These are phyloP conservation scores for Camellia granthamiana DNA, from an alignment of 148 eudicot genomes.

Conservation along the genomic window DNA sequence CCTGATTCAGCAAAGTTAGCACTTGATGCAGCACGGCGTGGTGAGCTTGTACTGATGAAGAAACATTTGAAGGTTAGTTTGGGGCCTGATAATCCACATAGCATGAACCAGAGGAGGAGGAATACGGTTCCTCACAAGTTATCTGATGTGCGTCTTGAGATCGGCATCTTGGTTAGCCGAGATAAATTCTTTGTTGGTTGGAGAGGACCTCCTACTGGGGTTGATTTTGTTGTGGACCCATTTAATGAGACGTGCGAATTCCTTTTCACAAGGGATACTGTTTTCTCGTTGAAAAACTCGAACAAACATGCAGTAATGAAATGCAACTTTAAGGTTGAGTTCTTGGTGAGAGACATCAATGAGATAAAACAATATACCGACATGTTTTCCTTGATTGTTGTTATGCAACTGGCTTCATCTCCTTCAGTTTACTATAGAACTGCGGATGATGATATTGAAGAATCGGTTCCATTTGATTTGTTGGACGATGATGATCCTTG, in stretches of 20 bases:
- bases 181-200: conserved; percentile 67
- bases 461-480: conserved; percentile 56
- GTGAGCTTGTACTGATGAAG: conserved; percentile 41
- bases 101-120: conserved; percentile 60
- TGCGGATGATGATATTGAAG: conserved; percentile 79
- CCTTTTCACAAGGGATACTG: conserved; percentile 48
- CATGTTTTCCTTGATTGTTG: conserved; percentile 33
- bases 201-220: conserved; percentile 60
- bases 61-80: conserved; percentile 46
- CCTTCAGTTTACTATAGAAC: conserved; percentile 73
- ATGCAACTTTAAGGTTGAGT: conserved; percentile 70
- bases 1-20: conserved; percentile 45
- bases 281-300: conserved; percentile 49
- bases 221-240: conserved; percentile 72
- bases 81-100: conserved; percentile 70
- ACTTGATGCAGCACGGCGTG: conserved; percentile 43
- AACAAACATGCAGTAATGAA: conserved; percentile 40
- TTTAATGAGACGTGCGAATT: conserved; percentile 67
- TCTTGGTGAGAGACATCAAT: conserved; percentile 66
- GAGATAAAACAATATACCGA: conserved; percentile 41
- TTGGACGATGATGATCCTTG: conserved; percentile 97
- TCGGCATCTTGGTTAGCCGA: conserved; percentile 52
- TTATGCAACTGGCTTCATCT: conserved; percentile 65
- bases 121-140: conserved; percentile 44
- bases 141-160: conserved; percentile 46